phyloP scores from a whole-genome alignment of 768 basidiomycete species.

The Serendipita vermifera region DNA sequence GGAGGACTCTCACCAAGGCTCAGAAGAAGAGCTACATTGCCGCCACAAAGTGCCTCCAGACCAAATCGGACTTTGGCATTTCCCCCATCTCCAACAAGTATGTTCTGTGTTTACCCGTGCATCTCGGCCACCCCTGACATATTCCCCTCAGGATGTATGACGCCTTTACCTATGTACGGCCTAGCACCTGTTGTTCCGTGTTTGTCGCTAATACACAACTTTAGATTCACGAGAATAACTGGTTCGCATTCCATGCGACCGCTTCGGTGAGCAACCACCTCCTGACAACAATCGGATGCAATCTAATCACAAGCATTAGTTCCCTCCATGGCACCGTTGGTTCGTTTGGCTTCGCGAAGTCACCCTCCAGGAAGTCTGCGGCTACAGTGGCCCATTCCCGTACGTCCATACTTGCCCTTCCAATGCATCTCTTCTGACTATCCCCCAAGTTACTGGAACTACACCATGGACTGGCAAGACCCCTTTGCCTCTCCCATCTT shows the following conservation, averaged over 20 bases:
- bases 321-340: slow-evolving; percentile 8
- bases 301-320: too few relatives aligned
- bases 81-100: slow-evolving; percentile 2
- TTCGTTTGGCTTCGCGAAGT: slow-evolving; percentile 9
- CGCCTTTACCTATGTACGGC: slow-evolving; percentile 1
- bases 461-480: slow-evolving; percentile 1
- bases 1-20: neutral
- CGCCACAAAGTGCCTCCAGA: neutral
- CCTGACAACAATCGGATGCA: too few relatives aligned
- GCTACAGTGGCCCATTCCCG: neutral
- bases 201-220: neutral
- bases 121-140: neutral
- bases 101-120: neutral
- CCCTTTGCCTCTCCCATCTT: slow-evolving; percentile 2
- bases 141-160: neutral
- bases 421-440: neutral
- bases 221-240: slow-evolving; percentile 7
- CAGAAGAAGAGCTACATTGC: slow-evolving; percentile 2
- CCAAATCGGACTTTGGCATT: slow-evolving; percentile 3
- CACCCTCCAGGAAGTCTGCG: neutral
- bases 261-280: neutral
- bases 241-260: neutral
- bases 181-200: neutral
- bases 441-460: slow-evolving; percentile 6
- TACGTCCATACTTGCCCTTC: neutral